phyloP scores from a whole-genome alignment of 1,139 yeast species.

The Yamadazyma taylorii region DNA sequence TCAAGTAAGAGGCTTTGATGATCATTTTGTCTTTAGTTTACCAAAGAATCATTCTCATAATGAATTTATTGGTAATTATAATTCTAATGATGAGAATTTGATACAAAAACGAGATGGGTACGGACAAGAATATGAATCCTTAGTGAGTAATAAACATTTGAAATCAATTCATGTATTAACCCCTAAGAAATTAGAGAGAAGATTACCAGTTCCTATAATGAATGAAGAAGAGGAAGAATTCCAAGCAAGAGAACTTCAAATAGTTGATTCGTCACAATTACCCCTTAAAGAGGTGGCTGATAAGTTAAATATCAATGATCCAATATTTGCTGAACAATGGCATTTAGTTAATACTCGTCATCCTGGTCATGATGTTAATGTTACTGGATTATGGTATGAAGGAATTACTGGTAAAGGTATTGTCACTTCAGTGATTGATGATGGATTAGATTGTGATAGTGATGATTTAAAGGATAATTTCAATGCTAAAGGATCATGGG shows the following conservation, averaged over 20 bases:
- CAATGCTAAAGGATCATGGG: constrained; percentile 81
- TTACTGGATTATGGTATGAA: constrained; percentile 80
- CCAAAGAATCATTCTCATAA: constrained; percentile 36
- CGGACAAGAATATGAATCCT: constrained; percentile 27
- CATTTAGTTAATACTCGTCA: constrained; percentile 71
- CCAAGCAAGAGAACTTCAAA: constrained; percentile 15
- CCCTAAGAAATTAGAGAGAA: constrained; percentile 46
- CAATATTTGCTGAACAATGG: constrained; percentile 84
- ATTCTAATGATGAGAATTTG: constrained; percentile 27
- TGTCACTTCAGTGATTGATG: constrained; percentile 89
- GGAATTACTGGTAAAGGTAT: constrained; percentile 81
- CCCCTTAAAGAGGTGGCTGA: constrained; percentile 45
- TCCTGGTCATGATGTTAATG: constrained; percentile 87
- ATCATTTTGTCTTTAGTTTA: constrained; percentile 63
- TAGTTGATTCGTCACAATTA: constrained; percentile 49
- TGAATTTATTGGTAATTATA: constrained; percentile 36
- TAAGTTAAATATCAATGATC: constrained; percentile 72
- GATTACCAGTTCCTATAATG: constrained; percentile 40
- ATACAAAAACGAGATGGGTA: constrained; percentile 30
- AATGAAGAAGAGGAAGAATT: constrained; percentile 15
- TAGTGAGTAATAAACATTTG: constrained; percentile 29
- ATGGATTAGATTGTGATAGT: constrained; percentile 83
- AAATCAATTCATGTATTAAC: constrained; percentile 51
- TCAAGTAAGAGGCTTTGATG: constrained; percentile 54
- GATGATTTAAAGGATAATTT: constrained; percentile 72